Evolutionary conservation across 768 basidiomycete species (phyloP), one percentile per base, ranked within the genome.

Genomic region (Asterophora lycoperdoides): DNA sequence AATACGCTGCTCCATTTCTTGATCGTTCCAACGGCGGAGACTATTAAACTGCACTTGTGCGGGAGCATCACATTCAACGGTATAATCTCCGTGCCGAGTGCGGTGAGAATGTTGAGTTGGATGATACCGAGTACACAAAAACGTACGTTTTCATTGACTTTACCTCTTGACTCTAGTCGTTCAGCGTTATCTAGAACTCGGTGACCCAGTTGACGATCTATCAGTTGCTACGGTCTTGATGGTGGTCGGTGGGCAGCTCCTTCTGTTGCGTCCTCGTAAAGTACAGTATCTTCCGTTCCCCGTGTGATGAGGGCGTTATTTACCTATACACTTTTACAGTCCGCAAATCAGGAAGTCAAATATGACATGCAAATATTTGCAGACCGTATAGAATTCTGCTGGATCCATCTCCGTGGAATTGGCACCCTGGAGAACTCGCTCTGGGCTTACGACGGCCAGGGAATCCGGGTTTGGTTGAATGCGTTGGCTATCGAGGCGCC

Each of bases 281-380:
- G 93, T 86, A 55, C 4, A 10, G 15, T 37, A 11, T 19, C 8
- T 11, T 32, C n/a, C n/a, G 3, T 23, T 33, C 23, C 17, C 29
- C 3, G 13, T 5, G 10, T 18, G 14, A 19, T 28, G 13, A n/a
- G n/a, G n/a, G 34, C 41, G 19, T 15, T 36, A 26, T 37, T 33
- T 38, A 39, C 11, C 23, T 26, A 46, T 23, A 17, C 43, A 23
- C 6, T 45, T 1, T 30, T 46, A 18, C 54, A 93, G 89, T 83
- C 90, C 2, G 88, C 81, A 1, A 74, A 81, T 48, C 84, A 89
- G 56, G 93, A 97, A 70, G 90, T 95, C 64, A 90, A 86, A 58
- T 99, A 99, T 61, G 95, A 97, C 67, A 85, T 97, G 77, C 95
- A 97, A 63, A 88, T 98, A 28, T 85, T 99, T 37, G 93, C 95